A percentile compares a stretch with the other conserved stretches of the same genome.
Evolutionary conservation across 2,329 filamentous ascomycete genomes (phyloP).

Genomic region (Stagonosporopsis rhizophila): DNA sequence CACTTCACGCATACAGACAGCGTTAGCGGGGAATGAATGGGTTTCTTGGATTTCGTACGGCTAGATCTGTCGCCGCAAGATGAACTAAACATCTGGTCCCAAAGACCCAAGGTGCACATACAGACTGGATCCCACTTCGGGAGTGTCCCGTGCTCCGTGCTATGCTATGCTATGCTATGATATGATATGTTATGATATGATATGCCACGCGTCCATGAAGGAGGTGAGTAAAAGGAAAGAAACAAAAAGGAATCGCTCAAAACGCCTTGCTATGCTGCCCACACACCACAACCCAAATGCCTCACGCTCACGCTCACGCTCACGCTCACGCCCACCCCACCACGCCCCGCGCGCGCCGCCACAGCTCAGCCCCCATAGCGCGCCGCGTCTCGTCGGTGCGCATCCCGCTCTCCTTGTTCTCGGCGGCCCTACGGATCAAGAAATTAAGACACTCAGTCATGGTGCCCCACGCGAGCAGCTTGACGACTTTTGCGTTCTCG

Average conservation of each 20-base stretch:
- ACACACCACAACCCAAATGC: background rate
- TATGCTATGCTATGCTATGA: background rate
- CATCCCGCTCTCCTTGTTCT: conserved; percentile 67
- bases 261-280: background rate
- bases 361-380: conserved; percentile 61
- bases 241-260: too few species aligned
- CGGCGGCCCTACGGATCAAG: conserved; percentile 63
- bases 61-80: too few species aligned
- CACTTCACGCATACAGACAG: too few species aligned
- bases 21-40: too few species aligned
- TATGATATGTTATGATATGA: background rate
- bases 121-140: too few species aligned
- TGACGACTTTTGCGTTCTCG: conserved; percentile 57
- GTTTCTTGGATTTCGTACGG: too few species aligned
- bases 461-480: conserved; percentile 64
- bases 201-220: background rate
- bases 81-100: too few species aligned
- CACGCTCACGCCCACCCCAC: conserved; percentile 32
- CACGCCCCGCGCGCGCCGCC: conserved; percentile 44
- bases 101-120: background rate
- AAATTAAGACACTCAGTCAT: conserved; percentile 82
- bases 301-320: conserved; percentile 20
- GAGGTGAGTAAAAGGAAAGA: too few species aligned
- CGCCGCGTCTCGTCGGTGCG: conserved; percentile 60
- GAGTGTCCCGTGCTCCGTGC: background rate